Conservation (phyloP, 352 stramenopile genomes). For the Phytophthora pistaciae region DNA sequence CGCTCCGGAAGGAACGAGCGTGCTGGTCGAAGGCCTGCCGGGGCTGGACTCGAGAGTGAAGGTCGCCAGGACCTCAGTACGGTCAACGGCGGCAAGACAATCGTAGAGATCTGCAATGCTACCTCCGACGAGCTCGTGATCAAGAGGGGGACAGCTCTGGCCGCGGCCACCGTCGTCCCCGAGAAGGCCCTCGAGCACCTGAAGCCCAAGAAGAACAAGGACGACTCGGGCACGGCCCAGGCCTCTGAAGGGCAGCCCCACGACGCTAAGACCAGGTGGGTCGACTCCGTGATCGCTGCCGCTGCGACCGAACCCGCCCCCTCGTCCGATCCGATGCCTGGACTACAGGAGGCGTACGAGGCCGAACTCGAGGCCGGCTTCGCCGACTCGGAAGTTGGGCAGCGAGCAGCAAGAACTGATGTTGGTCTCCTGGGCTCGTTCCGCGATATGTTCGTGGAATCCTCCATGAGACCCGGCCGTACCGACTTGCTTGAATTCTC, state of each 20-base stretch:
- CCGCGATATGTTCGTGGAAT: slow-evolving; percentile 8
- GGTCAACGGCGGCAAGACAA: not conserved
- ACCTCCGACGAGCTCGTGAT: not conserved
- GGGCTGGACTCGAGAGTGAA: not conserved
- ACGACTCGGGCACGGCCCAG: no score
- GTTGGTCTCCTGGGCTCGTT: not conserved
- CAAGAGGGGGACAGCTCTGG: not conserved
- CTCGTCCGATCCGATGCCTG: not conserved
- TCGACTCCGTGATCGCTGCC: not conserved
- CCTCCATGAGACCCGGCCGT: not conserved
- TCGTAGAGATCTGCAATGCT: slow-evolving; percentile 2
- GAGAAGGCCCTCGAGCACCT: slow-evolving; percentile 5
- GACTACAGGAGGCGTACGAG: not conserved
- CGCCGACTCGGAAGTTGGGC: not conserved
- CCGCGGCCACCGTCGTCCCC: not conserved
- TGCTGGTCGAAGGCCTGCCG: not conserved
- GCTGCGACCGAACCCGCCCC: no score
- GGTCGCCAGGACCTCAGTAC: slow-evolving; percentile 10
- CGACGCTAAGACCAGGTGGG: no score
- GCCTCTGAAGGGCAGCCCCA: no score
- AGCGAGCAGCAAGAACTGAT: slow-evolving; percentile 4
- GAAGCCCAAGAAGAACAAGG: no score
- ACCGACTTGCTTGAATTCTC: not conserved
- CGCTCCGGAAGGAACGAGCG: not conserved
- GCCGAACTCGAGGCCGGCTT: not conserved